Conservation (phyloP, 768 basidiomycete species). For the Amanita muscaria region DNA sequence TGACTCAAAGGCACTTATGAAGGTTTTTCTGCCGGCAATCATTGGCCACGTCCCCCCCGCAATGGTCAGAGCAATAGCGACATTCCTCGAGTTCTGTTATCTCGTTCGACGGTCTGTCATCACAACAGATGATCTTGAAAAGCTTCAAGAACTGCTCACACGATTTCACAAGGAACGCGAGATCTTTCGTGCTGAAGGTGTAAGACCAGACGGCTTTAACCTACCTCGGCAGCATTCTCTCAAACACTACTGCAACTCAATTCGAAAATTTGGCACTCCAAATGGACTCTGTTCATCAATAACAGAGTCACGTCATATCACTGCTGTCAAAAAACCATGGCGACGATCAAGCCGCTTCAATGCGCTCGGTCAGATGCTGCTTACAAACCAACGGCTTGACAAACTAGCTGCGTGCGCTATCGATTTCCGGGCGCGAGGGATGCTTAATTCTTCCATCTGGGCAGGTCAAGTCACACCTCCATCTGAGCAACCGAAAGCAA, state of each 20-base stretch:
- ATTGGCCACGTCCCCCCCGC: neutral
- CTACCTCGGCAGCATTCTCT: constrained; percentile 9
- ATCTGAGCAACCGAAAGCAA: neutral
- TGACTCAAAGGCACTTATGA: too few species aligned
- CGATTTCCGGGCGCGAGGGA: neutral
- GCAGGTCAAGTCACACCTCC: too few species aligned
- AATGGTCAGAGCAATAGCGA: constrained; percentile 8
- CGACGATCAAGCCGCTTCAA: constrained; percentile 3
- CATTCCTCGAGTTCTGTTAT: constrained; percentile 21
- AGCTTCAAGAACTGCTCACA: constrained; percentile 2
- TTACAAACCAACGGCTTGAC: constrained; percentile 9
- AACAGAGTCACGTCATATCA: constrained; percentile 6
- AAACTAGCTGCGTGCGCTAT: constrained; percentile 7
- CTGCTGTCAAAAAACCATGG: constrained; percentile 7
- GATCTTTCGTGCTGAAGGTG: constrained; percentile 14
- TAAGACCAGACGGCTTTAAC: constrained; percentile 1
- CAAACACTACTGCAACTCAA: constrained; percentile 5
- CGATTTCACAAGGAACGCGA: constrained; percentile 11
- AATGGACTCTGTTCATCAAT: constrained; percentile 12
- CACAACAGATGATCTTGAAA: too few species aligned
- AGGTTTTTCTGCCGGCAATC: neutral
- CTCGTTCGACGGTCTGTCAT: constrained; percentile 8
- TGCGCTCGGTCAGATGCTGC: constrained; percentile 8
- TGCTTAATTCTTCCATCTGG: neutral
- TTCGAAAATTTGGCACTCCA: constrained; percentile 8